Percentiles rank a stretch among this genome's conserved stretches.
phyloP scores from a whole-genome alignment of 2,329 filamentous ascomycete genomes.

The Xylariaceae sp. region DNA sequence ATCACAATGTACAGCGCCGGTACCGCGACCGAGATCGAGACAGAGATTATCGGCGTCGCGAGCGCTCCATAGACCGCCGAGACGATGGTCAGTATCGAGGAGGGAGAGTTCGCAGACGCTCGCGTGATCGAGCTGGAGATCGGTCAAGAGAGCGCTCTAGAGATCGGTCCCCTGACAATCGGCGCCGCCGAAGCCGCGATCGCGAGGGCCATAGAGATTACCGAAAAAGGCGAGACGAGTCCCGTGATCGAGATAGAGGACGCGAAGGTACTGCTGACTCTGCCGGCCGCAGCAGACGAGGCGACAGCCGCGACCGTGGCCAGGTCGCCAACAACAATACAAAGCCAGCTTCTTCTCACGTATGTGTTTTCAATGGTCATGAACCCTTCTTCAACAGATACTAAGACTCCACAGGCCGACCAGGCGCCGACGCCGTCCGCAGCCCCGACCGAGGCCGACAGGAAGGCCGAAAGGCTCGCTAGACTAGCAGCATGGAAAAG shows the following conservation, averaged over 20 bases:
- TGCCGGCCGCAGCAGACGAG: slow-evolving; percentile 59
- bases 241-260: slow-evolving; percentile 58
- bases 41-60: slow-evolving; percentile 60
- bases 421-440: slow-evolving; percentile 48
- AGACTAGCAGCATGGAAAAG: slow-evolving; percentile 90
- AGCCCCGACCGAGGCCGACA: slow-evolving; percentile 62
- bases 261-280: slow-evolving; percentile 69
- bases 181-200: slow-evolving; percentile 60
- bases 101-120: slow-evolving; percentile 60
- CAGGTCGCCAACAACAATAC: slow-evolving; percentile 45
- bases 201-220: slow-evolving; percentile 50
- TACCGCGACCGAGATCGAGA: slow-evolving; percentile 48
- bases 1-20: slow-evolving; percentile 45
- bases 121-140: slow-evolving; percentile 54
- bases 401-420: slow-evolving; percentile 37
- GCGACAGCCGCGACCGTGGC: slow-evolving; percentile 54
- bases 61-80: slow-evolving; percentile 63
- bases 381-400: slow-evolving; percentile 15
- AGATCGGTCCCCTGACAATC: slow-evolving; percentile 53
- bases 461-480: slow-evolving; percentile 73
- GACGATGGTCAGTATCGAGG: slow-evolving; percentile 54
- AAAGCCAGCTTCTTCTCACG: slow-evolving; percentile 50
- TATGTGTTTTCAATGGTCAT: slow-evolving; percentile 36
- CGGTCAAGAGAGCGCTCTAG: slow-evolving; percentile 42
- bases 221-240: slow-evolving; percentile 67